Conservation (phyloP, 2,329 filamentous ascomycete genomes). For the Penicillium frequentans region DNA sequence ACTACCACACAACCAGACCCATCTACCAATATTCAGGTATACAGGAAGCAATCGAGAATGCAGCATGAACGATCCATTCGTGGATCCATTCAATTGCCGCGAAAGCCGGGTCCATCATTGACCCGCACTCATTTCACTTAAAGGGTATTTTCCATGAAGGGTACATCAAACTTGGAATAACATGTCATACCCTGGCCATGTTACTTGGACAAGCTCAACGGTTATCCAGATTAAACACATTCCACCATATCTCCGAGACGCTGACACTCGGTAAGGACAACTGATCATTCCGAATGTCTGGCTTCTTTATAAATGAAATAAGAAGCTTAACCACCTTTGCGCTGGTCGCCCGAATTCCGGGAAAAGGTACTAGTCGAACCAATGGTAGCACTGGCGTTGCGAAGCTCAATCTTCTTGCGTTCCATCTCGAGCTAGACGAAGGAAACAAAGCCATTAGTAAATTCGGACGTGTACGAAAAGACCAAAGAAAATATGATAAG, state of each 20-base stretch:
- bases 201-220: slow-evolving; percentile 57
- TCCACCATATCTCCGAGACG: slow-evolving; percentile 2
- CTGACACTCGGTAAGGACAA: not conserved
- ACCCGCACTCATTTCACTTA: not conserved
- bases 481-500: not conserved
- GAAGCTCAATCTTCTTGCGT: slow-evolving; percentile 48
- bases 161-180: slow-evolving; percentile 4
- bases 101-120: not conserved
- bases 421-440: slow-evolving; percentile 47
- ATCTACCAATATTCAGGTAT: not conserved
- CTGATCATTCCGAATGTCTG: not conserved
- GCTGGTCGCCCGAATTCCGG: slow-evolving; percentile 21
- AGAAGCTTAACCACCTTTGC: slow-evolving; percentile 23
- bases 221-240: slow-evolving; percentile 7
- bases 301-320: not conserved
- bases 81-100: not conserved
- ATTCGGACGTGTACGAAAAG: not conserved
- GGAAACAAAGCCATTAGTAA: not conserved
- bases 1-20: not conserved
- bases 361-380: slow-evolving; percentile 32
- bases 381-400: slow-evolving; percentile 42
- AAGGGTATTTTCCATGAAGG: slow-evolving; percentile 18
- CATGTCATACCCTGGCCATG: not conserved
- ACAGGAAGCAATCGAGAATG: not conserved
- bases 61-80: not conserved